Conservation (phyloP, 2,329 filamentous ascomycete species). For the Teratosphaeria pseudoeucalypti region DNA sequence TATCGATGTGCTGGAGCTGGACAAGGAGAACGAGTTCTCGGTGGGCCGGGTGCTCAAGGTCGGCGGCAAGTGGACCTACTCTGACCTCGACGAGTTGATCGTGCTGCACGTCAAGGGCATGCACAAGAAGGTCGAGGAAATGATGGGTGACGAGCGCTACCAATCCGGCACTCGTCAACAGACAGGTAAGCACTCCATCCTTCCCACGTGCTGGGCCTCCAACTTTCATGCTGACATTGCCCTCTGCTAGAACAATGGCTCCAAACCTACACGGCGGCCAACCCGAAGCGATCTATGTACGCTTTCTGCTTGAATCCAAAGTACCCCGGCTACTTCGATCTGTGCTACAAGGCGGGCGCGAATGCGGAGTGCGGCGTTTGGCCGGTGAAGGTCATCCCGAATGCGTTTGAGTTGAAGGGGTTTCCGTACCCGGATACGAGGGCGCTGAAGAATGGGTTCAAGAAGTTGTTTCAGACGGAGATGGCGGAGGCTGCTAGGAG, state of each 20-base stretch:
- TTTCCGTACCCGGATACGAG: slow-evolving; percentile 90
- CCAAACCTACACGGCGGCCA: slow-evolving; percentile 89
- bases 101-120: slow-evolving; percentile 96
- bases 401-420: slow-evolving; percentile 83
- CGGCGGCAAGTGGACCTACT: slow-evolving; percentile 81
- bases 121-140: slow-evolving; percentile 93
- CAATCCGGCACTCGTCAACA: slow-evolving; percentile 69
- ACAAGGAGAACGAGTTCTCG: slow-evolving; percentile 95
- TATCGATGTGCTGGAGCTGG: slow-evolving; percentile 90
- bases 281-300: slow-evolving; percentile 86
- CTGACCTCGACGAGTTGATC: slow-evolving; percentile 92
- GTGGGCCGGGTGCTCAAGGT: slow-evolving; percentile 80
- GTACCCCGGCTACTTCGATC: slow-evolving; percentile 85
- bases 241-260: slow-evolving; percentile 72
- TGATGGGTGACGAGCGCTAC: slow-evolving; percentile 91
- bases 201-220: not conserved
- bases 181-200: slow-evolving; percentile 56
- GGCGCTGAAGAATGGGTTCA: slow-evolving; percentile 94
- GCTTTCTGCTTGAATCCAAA: slow-evolving; percentile 91
- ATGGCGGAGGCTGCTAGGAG: slow-evolving; percentile 8
- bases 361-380: slow-evolving; percentile 63
- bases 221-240: slow-evolving; percentile 2
- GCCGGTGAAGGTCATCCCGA: slow-evolving; percentile 82
- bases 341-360: slow-evolving; percentile 90
- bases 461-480: slow-evolving; percentile 56